Evolutionary conservation across 345 rosid species (phyloP).

Genomic region (Eucalyptus virginea): DNA sequence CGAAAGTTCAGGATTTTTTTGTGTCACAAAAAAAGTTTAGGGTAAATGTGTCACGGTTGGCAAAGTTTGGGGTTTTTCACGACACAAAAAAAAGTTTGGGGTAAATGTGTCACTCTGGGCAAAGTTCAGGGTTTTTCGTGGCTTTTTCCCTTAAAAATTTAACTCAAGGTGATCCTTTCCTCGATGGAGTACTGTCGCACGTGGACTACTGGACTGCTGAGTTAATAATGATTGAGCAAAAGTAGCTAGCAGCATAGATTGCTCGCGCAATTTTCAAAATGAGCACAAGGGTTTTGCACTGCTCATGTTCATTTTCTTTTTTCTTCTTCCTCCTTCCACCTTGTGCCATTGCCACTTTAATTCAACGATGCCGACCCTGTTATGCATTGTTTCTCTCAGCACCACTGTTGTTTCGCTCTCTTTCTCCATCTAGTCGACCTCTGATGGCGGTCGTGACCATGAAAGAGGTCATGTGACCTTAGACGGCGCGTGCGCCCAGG

Average conservation of each 20-base stretch:
- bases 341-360: not conserved
- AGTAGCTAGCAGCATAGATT: not conserved
- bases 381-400: not conserved
- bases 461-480: not conserved
- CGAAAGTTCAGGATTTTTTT: too few relatives aligned
- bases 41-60: too few relatives aligned
- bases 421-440: not conserved
- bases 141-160: not conserved
- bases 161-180: not conserved
- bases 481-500: accelerated
- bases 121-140: too few relatives aligned
- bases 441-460: not conserved
- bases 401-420: not conserved
- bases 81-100: too few relatives aligned
- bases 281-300: not conserved
- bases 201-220: not conserved
- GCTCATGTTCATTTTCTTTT: not conserved
- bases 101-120: too few relatives aligned
- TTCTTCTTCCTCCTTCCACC: not conserved
- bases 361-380: not conserved
- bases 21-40: too few relatives aligned
- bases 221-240: not conserved
- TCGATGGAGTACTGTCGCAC: not conserved
- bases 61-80: too few relatives aligned
- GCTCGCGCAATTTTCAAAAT: not conserved